phyloP scores from a whole-genome alignment of 1,284 basidiomycete genomes.

The Tylopilus sp. region DNA sequence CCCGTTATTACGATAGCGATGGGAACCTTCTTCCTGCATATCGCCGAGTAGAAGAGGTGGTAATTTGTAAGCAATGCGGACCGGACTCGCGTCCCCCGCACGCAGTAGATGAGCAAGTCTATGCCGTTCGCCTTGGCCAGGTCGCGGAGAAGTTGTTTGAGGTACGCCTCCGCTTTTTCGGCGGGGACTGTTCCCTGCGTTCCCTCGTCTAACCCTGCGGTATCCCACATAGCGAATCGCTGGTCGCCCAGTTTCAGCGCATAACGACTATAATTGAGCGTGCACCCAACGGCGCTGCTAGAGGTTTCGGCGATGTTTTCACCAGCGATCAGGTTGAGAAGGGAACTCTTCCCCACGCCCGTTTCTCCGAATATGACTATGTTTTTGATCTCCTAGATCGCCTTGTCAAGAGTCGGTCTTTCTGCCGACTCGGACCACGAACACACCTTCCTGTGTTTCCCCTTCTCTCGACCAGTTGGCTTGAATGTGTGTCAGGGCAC shows the following conservation, averaged over 20 bases:
- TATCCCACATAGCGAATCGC: constrained; percentile 27
- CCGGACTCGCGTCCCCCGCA: constrained; percentile 25
- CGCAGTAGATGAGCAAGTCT: constrained; percentile 29
- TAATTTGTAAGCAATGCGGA: constrained; percentile 27
- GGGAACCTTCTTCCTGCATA: constrained; percentile 31
- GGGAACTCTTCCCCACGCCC: constrained; percentile 32
- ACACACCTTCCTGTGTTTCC: constrained; percentile 15
- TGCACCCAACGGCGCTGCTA: constrained; percentile 27
- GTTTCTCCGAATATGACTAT: constrained; percentile 31
- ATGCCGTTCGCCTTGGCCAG: constrained; percentile 13
- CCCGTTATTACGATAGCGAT: constrained; percentile 31
- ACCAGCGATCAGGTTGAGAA: constrained; percentile 29
- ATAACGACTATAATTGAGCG: constrained; percentile 14
- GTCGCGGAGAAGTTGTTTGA: constrained; percentile 22
- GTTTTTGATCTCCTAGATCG: constrained; percentile 18
- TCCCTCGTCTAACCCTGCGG: constrained; percentile 29
- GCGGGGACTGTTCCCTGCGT: constrained; percentile 23
- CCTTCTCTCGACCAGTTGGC: background rate
- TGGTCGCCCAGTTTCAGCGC: constrained; percentile 15
- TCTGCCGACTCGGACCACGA: background rate
- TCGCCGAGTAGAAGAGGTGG: constrained; percentile 29
- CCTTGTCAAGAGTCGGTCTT: background rate
- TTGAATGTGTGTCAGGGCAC: constrained; percentile 11
- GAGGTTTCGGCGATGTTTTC: constrained; percentile 20
- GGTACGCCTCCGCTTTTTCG: constrained; percentile 20